phyloP scores from a whole-genome alignment of 1,284 basidiomycete genomes.

The Puccinia triticina region DNA sequence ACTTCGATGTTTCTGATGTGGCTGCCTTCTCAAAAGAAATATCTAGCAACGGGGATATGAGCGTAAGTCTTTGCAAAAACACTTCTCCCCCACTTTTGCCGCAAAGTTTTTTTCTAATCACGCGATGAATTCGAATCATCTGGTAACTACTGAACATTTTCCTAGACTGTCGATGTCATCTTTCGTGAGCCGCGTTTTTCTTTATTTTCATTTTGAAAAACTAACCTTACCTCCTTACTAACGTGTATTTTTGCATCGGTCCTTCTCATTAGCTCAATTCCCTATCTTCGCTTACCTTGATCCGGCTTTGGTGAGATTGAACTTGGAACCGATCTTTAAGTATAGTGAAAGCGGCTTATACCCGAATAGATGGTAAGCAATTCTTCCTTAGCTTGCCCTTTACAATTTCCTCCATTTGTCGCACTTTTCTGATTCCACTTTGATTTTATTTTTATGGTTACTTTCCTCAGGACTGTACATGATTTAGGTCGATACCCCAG shows the following conservation, averaged over 20 bases:
- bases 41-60: slow-evolving; percentile 59
- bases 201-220: background rate
- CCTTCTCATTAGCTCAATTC: slow-evolving; percentile 59
- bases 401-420: no score
- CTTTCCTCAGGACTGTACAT: slow-evolving; percentile 57
- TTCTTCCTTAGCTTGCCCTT: no score
- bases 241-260: background rate
- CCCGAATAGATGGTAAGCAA: slow-evolving; percentile 56
- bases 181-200: slow-evolving; percentile 53
- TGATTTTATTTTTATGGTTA: background rate
- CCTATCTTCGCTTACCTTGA: slow-evolving; percentile 59
- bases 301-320: slow-evolving; percentile 55
- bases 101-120: background rate
- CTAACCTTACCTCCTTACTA: background rate
- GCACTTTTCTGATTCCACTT: background rate
- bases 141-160: background rate
- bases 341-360: slow-evolving; percentile 59
- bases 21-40: slow-evolving; percentile 60
- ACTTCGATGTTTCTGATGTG: slow-evolving; percentile 56
- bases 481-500: slow-evolving; percentile 59
- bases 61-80: no score
- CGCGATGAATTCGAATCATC: background rate
- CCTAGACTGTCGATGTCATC: slow-evolving; percentile 59
- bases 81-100: background rate
- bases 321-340: slow-evolving; percentile 58